phyloP scores from a whole-genome alignment of 2,329 filamentous ascomycete species.

The Aspergillus sp. region DNA sequence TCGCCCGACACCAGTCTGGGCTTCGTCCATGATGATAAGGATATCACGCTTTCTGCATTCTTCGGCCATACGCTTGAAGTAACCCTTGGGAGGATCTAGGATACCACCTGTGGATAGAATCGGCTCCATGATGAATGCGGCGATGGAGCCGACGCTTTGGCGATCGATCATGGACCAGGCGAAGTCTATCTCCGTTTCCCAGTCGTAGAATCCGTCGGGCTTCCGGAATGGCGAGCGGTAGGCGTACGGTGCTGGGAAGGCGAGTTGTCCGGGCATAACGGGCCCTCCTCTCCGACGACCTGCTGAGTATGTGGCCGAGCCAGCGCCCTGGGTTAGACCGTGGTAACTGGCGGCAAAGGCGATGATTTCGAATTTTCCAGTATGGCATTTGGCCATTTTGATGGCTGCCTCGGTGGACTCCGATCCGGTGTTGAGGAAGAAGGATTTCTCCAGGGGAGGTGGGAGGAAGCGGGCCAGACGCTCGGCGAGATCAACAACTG shows the following conservation, averaged over 20 bases:
- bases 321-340: slow-evolving; percentile 57
- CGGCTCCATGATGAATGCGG: slow-evolving; percentile 63
- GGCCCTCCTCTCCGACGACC: slow-evolving; percentile 24
- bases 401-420: slow-evolving; percentile 64
- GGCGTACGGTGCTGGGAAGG: slow-evolving; percentile 59
- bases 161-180: slow-evolving; percentile 62
- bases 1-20: slow-evolving; percentile 59
- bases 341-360: slow-evolving; percentile 61
- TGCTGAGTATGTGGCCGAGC: slow-evolving; percentile 45
- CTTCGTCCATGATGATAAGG: slow-evolving; percentile 61
- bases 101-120: slow-evolving; percentile 62
- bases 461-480: slow-evolving; percentile 53
- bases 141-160: slow-evolving; percentile 60
- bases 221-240: slow-evolving; percentile 63
- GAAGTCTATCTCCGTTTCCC: slow-evolving; percentile 64
- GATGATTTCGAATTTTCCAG: slow-evolving; percentile 65
- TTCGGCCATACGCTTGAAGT: slow-evolving; percentile 55
- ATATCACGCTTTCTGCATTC: slow-evolving; percentile 57
- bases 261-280: slow-evolving; percentile 56
- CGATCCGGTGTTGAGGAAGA: slow-evolving; percentile 59
- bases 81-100: slow-evolving; percentile 58
- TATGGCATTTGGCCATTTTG: slow-evolving; percentile 63
- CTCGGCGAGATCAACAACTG: slow-evolving; percentile 57
- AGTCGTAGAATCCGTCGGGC: slow-evolving; percentile 62
- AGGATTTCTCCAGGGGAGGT: slow-evolving; percentile 50